These are phyloP conservation scores for Rhododendron ferrugineum DNA, from an alignment of 148 eudicot species.

Conservation along the genomic window DNA sequence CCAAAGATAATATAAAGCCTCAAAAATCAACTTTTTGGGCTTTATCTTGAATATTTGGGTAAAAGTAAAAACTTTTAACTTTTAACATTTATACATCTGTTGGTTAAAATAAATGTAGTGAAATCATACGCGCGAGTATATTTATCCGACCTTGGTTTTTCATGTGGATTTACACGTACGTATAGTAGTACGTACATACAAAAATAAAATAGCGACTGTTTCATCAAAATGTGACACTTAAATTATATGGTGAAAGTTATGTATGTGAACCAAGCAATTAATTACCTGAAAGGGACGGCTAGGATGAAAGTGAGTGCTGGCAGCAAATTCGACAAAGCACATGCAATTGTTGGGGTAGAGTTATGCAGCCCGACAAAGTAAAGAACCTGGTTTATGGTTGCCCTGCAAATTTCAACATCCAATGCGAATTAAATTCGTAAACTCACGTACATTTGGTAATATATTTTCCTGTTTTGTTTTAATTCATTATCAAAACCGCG, in stretches of 20 bases:
- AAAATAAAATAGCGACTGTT: not conserved
- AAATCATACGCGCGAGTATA: not conserved
- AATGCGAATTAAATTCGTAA: not conserved
- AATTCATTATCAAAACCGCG: not conserved
- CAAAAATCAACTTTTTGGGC: too few species aligned
- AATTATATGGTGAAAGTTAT: not conserved
- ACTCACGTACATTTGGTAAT: not conserved
- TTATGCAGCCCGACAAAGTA: constrained; percentile 73
- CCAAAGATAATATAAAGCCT: too few species aligned
- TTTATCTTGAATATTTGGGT: too few species aligned
- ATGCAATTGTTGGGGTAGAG: constrained; percentile 74
- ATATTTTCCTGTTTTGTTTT: not conserved
- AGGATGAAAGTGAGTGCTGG: constrained; percentile 81
- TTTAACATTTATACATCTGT: too few species aligned
- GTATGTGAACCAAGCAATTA: not conserved
- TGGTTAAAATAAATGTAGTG: not conserved
- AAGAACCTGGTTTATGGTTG: constrained; percentile 56
- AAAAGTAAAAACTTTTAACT: too few species aligned
- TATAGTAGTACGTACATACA: too few species aligned
- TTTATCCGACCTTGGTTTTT: not conserved
- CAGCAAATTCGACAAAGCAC: constrained; percentile 66
- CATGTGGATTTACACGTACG: not conserved
- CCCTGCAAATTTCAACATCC: constrained; percentile 35
- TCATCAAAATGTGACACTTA: not conserved
- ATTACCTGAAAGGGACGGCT: constrained; percentile 70